Evolutionary conservation across 192 early-diverging fungal genomes (phyloP), one percentile per base, ranked within the genome.

Genomic region (Umbelopsis vinacea): DNA sequence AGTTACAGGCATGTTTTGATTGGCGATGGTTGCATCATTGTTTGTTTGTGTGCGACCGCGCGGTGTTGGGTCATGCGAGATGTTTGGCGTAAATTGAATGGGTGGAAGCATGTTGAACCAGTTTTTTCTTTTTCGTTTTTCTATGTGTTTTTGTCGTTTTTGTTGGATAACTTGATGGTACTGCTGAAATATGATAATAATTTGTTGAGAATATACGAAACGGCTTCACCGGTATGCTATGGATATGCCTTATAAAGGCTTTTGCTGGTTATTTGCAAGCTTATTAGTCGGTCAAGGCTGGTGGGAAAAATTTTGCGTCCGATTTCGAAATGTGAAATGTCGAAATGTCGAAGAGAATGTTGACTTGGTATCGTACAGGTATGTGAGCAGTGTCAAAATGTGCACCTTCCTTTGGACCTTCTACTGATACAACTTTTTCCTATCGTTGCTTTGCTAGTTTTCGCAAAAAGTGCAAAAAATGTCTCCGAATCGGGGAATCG

Each of bases 401-500:
- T 48, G 47, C 47, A 8, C 12, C 7, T 14, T 48, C 15, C 6
- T 48, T 48, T 14, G 15, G 15, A 14, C 47, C 15, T 48, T 48
- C 3, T 48, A 48, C 47, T 48, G 47, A 48, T 48, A 48, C 15
- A 19, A 14, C 12, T 48, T 48, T 48, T 48, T 14, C 12, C 47
- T 48, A 14, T 48, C 47, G 47, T 48, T 48, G 47, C n/a, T n/a
- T n/a, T n/a, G n/a, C n/a, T n/a, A n/a, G n/a, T n/a, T n/a, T n/a
- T n/a, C n/a, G n/a, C n/a, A n/a, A n/a, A n/a, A n/a, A n/a, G n/a
- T 43, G 55, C 40, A 55, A 55, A 29, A 29, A 63, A 63, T n/a
- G 17, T 2, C 26, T 63, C 57, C 57, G 57, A 63, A 63, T 63
- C 57, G 57, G 57, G 57, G 57, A 63, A 63, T 63, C 57, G 57